Evolutionary conservation across 768 basidiomycete species (phyloP), one percentile per base, ranked within the genome.

Genomic region (Grammothele lineata): DNA sequence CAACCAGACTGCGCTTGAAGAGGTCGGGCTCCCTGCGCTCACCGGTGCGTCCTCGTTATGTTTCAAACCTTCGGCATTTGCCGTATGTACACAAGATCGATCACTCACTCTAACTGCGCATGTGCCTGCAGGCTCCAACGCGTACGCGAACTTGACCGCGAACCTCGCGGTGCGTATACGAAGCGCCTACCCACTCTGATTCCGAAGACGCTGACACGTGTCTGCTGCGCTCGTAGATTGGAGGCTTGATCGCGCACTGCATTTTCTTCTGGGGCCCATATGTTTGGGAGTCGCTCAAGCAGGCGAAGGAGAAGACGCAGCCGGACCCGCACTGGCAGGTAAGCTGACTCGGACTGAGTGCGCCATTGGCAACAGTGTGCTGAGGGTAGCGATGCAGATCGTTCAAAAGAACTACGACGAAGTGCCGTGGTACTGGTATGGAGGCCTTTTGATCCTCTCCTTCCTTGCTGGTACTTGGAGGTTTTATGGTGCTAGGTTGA

Each of bases 401-500:
- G 34, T 77, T 1, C 80, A 78, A 73, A 69, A 75, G 53, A 78
- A 75, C 58, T 82, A 83, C 62, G 67, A 74, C 30, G 79, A 83
- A 62, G 77, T 71, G 0, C 81, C 81, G 2, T 72, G 70, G 73
- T 81, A 75, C 69, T 83, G 81, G 81, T 83, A 82, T 57, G 50
- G 62, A 6, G n/a, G 57, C 69, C 69, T 82, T 32, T 62, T 81
- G 57, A n/a, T 66, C 1, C 57, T 79, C 7, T 58, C 81, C 0
- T 81, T 83, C 65, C 58, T 80, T 25, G 77, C 78, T n/a, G 81
- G 80, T 79, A 55, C 48, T 65, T 36, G 27, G n/a, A n/a, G n/a
- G n/a, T n/a, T n/a, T n/a, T n/a, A n/a, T n/a, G n/a, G n/a, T n/a
- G n/a, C n/a, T n/a, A n/a, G n/a, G n/a, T n/a, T n/a, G n/a, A n/a